Evolutionary conservation across 176 grass and related monocot genomes (phyloP).

Genomic region (Puccinellia tenuiflora): DNA sequence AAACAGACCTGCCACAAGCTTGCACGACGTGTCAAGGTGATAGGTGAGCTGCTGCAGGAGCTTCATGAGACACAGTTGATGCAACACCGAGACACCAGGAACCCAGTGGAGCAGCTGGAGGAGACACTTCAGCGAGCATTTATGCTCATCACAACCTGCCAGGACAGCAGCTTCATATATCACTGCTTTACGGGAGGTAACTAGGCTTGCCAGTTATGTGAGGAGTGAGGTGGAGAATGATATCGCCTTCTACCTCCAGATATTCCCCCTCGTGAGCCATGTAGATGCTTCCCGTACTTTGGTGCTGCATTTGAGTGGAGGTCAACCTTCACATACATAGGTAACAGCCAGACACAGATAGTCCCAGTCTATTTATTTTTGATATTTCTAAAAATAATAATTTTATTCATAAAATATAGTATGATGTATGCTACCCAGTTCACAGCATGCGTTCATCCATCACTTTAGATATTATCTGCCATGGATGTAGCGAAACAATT

Average conservation of each 20-base stretch:
- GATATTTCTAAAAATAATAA: not conserved
- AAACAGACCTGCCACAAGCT: slow-evolving; percentile 52
- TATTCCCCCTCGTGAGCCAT: slow-evolving; percentile 69
- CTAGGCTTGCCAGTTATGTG: slow-evolving; percentile 34
- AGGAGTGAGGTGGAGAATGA: slow-evolving; percentile 68
- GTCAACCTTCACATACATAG: not conserved
- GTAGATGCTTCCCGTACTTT: slow-evolving; percentile 43
- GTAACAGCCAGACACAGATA: not conserved
- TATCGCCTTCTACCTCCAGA: slow-evolving; percentile 60
- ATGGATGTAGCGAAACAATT: not conserved
- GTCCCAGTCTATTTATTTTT: not conserved
- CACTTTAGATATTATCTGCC: not conserved
- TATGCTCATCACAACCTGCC: slow-evolving; percentile 53
- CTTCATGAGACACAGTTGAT: slow-evolving; percentile 53
- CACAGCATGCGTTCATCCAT: not conserved
- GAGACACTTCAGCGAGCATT: slow-evolving; percentile 38
- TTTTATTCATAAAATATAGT: not conserved
- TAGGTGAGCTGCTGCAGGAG: slow-evolving; percentile 51
- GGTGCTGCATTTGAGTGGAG: slow-evolving; percentile 17
- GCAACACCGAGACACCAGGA: slow-evolving; percentile 56
- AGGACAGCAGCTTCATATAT: slow-evolving; percentile 45
- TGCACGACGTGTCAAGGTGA: slow-evolving; percentile 49
- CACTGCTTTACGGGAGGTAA: slow-evolving; percentile 49
- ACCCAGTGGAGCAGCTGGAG: slow-evolving; percentile 69
- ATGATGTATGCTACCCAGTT: not conserved